Evolutionary conservation across 805 yeast species (phyloP).

Genomic region (Metschnikowia kofuensis): DNA sequence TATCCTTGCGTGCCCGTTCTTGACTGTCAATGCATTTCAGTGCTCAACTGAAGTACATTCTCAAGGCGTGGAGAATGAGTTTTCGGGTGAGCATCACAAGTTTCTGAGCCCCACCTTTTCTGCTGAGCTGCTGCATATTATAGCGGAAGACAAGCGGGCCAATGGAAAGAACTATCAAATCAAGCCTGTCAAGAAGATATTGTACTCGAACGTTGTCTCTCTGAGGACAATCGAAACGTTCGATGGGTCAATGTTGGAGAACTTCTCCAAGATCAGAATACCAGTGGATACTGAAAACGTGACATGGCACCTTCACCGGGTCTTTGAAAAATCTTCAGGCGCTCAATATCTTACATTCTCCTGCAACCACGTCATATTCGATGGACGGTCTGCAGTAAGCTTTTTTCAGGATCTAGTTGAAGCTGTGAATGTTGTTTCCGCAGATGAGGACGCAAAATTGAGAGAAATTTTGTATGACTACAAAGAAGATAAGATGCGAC

Average conservation of each 20-base stretch:
- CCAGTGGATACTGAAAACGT: constrained; percentile 11
- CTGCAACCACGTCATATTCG: constrained; percentile 15
- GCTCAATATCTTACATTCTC: constrained; percentile 10
- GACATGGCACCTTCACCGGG: constrained; percentile 5
- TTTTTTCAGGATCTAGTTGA: constrained; percentile 12
- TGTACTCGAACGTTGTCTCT: constrained; percentile 10
- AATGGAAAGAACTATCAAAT: constrained; percentile 10
- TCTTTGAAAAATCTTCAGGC: background rate
- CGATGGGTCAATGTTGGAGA: constrained; percentile 4
- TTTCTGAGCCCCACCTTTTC: background rate
- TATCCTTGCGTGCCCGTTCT: constrained; percentile 6
- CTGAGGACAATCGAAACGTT: background rate
- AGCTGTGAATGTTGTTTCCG: background rate
- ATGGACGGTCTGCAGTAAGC: constrained; percentile 13
- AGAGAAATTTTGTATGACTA: constrained; percentile 6
- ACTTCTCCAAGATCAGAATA: constrained; percentile 1
- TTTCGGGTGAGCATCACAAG: background rate
- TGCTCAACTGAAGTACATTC: background rate
- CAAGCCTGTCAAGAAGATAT: constrained; percentile 5
- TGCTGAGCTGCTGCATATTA: background rate
- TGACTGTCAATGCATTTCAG: constrained; percentile 12
- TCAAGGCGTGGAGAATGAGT: background rate
- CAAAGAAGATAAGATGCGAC: background rate
- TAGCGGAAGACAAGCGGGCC: constrained; percentile 3
- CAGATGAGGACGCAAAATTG: background rate